Conservation (phyloP, 805 yeast genomes). For the Candida sithepensis region DNA sequence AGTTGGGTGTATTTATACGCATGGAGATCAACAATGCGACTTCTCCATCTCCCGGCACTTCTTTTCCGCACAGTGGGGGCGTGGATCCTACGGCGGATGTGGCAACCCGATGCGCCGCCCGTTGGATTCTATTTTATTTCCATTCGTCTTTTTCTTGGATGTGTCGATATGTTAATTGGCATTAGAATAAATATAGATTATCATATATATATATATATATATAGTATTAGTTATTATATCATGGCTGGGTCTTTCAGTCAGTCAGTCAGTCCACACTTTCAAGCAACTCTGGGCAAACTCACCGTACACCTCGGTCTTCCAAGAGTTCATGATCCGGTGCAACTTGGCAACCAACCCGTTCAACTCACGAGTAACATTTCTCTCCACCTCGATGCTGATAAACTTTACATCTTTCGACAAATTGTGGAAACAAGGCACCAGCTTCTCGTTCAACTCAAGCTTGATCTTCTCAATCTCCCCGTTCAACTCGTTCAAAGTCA, state of each 20-base stretch:
- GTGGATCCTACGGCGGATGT: no score
- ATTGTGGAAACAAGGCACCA: conserved; percentile 45
- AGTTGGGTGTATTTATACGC: not conserved
- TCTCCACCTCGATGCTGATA: conserved; percentile 41
- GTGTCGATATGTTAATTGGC: no score
- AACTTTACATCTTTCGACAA: conserved; percentile 40
- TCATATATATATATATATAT: no score
- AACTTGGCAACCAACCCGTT: conserved; percentile 11
- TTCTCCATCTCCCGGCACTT: not conserved
- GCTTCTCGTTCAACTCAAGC: conserved; percentile 34
- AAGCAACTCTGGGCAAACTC: conserved; percentile 22
- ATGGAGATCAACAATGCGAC: not conserved
- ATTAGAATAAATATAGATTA: no score
- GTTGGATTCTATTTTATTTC: not conserved
- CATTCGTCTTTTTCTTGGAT: not conserved
- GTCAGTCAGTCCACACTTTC: conserved; percentile 20
- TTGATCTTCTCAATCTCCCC: conserved; percentile 20
- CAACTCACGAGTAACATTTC: conserved; percentile 31
- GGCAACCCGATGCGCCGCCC: not conserved
- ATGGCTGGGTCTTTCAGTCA: no score
- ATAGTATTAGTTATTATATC: no score
- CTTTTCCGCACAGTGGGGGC: not conserved
- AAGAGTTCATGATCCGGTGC: conserved; percentile 17
- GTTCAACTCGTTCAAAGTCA: conserved; percentile 18
- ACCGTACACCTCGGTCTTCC: conserved; percentile 24